These are phyloP conservation scores for Aureobasidium lini DNA, from an alignment of 2,329 filamentous ascomycete genomes.

Conservation along the genomic window DNA sequence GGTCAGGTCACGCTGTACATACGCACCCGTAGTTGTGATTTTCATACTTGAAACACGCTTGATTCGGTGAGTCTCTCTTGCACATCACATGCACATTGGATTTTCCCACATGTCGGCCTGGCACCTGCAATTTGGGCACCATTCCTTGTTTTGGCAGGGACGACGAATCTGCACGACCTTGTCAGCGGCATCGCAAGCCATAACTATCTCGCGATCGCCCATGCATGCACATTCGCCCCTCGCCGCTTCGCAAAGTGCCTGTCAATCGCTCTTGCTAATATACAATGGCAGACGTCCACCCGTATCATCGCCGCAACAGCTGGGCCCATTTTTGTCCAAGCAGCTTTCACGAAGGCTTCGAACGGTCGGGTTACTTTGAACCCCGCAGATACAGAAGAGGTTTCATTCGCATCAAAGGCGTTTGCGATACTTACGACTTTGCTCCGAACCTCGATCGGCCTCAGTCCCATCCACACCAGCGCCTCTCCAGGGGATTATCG, in stretches of 20 bases:
- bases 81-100: not conserved
- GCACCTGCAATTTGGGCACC: not conserved
- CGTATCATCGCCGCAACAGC: not conserved
- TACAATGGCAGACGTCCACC: conserved; percentile 1
- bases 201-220: not conserved
- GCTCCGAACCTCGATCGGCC: not conserved
- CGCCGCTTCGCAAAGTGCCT: not conserved
- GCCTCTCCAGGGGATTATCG: conserved; percentile 37
- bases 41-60: conserved; percentile 4
- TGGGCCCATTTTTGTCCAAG: not conserved
- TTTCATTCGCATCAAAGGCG: conserved; percentile 10
- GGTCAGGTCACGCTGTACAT: not conserved
- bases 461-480: not conserved
- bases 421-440: conserved; percentile 1
- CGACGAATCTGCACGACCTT: conserved; percentile 3
- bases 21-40: conserved; percentile 2
- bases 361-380: conserved; percentile 3
- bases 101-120: not conserved
- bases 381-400: conserved; percentile 11
- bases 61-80: conserved; percentile 1
- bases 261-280: not conserved
- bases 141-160: conserved; percentile 8
- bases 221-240: not conserved
- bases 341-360: not conserved
- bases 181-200: not conserved